Conservation (phyloP, 257 asterid species). For the Penstemon newberryi region DNA sequence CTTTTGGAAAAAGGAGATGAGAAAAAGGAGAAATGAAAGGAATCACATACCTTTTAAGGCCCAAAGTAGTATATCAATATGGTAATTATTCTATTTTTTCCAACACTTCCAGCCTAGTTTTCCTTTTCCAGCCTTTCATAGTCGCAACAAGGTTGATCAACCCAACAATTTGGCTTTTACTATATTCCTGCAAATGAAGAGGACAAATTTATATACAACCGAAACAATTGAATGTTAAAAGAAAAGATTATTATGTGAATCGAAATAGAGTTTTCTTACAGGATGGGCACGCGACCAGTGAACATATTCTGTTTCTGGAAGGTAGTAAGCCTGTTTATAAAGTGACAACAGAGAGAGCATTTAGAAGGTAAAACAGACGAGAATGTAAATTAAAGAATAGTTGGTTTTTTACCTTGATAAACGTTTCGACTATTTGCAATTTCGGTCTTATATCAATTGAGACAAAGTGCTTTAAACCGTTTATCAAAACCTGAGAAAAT, state of each 20-base stretch:
- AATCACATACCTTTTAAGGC: constrained; percentile 31
- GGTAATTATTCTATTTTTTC: constrained; percentile 71
- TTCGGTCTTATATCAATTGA: constrained; percentile 80
- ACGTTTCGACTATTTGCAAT: constrained; percentile 81
- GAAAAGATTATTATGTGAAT: not conserved
- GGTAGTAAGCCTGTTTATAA: constrained; percentile 81
- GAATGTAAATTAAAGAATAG: constrained; percentile 1
- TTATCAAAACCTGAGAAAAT: constrained; percentile 75
- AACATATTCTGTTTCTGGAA: constrained; percentile 95
- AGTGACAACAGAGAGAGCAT: constrained; percentile 15
- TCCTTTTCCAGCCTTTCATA: constrained; percentile 95
- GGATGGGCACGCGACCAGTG: constrained; percentile 98
- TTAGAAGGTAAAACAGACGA: constrained; percentile 10
- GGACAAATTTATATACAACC: constrained; percentile 11
- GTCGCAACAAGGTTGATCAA: constrained; percentile 86
- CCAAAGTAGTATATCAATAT: not conserved
- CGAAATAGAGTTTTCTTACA: constrained; percentile 39
- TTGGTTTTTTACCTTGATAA: constrained; percentile 66
- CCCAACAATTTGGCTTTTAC: constrained; percentile 76
- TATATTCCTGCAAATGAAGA: constrained; percentile 66
- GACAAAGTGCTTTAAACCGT: constrained; percentile 92
- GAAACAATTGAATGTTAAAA: not conserved
- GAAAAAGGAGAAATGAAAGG: constrained; percentile 13
- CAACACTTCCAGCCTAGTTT: constrained; percentile 81
- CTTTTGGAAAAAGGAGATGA: constrained; percentile 24